Evolutionary conservation across 139 green algal genomes (phyloP).

Genomic region (Ostreobium quekettii): DNA sequence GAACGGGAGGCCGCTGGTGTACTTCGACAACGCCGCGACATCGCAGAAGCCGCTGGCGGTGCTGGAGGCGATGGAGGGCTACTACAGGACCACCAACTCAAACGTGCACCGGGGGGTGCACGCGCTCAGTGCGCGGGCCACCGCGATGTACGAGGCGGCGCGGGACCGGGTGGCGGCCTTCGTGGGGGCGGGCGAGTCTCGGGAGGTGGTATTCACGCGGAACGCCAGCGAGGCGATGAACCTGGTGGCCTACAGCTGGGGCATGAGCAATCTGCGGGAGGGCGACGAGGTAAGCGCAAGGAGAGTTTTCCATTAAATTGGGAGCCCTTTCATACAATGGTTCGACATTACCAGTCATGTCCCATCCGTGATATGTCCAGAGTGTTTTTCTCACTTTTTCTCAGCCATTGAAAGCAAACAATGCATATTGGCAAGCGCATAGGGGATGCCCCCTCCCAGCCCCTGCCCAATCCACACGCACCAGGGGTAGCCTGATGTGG

Average conservation of each 20-base stretch:
- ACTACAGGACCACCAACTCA: slow-evolving; percentile 84
- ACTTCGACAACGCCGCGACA: slow-evolving; percentile 96
- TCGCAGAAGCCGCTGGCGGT: slow-evolving; percentile 81
- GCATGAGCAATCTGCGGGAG: slow-evolving; percentile 55
- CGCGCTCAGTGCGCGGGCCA: slow-evolving; percentile 66
- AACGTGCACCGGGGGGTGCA: slow-evolving; percentile 97
- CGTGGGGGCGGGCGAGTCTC: slow-evolving; percentile 56
- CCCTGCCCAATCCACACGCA: no score
- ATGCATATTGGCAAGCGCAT: no score
- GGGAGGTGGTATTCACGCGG: slow-evolving; percentile 92
- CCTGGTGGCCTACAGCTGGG: slow-evolving; percentile 94
- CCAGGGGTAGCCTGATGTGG: no score
- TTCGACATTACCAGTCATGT: no score
- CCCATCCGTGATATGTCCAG: no score
- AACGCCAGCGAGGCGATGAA: slow-evolving; percentile 97
- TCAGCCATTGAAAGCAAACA: no score
- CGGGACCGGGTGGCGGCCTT: slow-evolving; percentile 84
- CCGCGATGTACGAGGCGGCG: slow-evolving; percentile 81
- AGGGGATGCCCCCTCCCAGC: no score
- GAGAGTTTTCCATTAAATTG: no score
- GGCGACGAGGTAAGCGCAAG: slow-evolving; percentile 94
- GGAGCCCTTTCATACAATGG: no score
- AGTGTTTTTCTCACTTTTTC: no score
- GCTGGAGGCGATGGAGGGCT: slow-evolving; percentile 61
- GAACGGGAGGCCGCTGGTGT: slow-evolving; percentile 81